A percentile compares a stretch with the other conserved stretches of the same genome.
Conservation (phyloP, 2,329 filamentous ascomycete species). For the Aspergillus quadrilineatus region DNA sequence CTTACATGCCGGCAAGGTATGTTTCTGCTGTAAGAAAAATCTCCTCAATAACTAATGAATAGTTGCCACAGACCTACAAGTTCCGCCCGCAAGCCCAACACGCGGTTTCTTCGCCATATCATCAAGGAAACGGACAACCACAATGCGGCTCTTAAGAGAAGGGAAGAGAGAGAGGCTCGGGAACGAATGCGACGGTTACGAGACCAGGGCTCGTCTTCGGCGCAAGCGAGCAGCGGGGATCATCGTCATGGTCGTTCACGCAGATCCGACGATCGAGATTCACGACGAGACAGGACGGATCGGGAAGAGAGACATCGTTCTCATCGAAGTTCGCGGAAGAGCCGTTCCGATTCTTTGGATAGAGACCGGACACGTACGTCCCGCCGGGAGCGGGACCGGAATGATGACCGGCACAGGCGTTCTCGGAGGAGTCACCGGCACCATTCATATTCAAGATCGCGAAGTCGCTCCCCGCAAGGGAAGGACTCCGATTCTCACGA, state of each 20-base stretch:
- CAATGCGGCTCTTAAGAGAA: slow-evolving; percentile 81
- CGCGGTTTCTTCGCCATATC: slow-evolving; percentile 80
- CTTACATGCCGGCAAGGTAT: slow-evolving; percentile 59
- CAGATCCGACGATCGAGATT: slow-evolving; percentile 20
- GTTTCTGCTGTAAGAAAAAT: slow-evolving; percentile 7
- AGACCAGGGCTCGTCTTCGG: slow-evolving; percentile 35
- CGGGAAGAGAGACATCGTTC: slow-evolving; percentile 26
- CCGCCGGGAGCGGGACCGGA: slow-evolving; percentile 23
- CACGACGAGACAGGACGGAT: slow-evolving; percentile 24
- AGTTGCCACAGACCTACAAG: slow-evolving; percentile 55
- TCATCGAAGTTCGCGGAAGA: slow-evolving; percentile 29
- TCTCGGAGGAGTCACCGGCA: slow-evolving; percentile 17
- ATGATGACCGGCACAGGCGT: slow-evolving; percentile 19
- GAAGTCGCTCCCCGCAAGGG: slow-evolving; percentile 22
- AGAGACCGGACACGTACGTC: slow-evolving; percentile 26
- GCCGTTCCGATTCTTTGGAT: slow-evolving; percentile 28
- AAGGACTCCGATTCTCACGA: slow-evolving; percentile 14
- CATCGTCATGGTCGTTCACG: slow-evolving; percentile 15
- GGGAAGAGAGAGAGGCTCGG: slow-evolving; percentile 75
- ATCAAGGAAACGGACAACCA: slow-evolving; percentile 85
- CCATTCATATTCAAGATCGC: slow-evolving; percentile 24
- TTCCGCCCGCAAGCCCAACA: slow-evolving; percentile 82
- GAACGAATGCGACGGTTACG: slow-evolving; percentile 64
- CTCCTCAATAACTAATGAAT: slow-evolving; percentile 7
- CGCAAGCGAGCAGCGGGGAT: slow-evolving; percentile 38